Percentiles rank a stretch among this genome's conserved stretches.
These are phyloP conservation scores for Ramaria sp. DNA, from an alignment of 768 basidiomycete genomes.

Conservation along the genomic window DNA sequence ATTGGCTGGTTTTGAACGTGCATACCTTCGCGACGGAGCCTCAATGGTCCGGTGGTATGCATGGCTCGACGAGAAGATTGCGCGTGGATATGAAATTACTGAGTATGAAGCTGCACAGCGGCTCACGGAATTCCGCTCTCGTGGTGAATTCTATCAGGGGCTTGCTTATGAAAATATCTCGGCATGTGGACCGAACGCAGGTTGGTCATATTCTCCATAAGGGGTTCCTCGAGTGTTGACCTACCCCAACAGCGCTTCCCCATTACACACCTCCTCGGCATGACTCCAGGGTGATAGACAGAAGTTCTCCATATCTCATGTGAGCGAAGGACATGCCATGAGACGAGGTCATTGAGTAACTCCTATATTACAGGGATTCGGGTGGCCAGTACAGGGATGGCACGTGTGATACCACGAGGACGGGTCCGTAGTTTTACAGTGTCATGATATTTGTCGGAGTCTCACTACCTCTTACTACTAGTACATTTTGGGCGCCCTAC, in stretches of 20 bases:
- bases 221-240: not conserved
- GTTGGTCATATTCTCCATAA: slow-evolving; percentile 21
- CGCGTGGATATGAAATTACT: slow-evolving; percentile 69
- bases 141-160: slow-evolving; percentile 67
- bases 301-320: slow-evolving; percentile 82
- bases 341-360: not conserved
- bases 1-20: slow-evolving; percentile 68
- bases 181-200: slow-evolving; percentile 81
- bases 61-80: slow-evolving; percentile 78
- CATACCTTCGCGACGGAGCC: slow-evolving; percentile 85
- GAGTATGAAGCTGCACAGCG: slow-evolving; percentile 90
- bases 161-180: slow-evolving; percentile 86
- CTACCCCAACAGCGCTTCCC: slow-evolving; percentile 50
- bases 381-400: slow-evolving; percentile 87
- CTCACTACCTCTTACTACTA: slow-evolving; percentile 17
- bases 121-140: slow-evolving; percentile 63
- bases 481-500: slow-evolving; percentile 82
- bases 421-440: slow-evolving; percentile 9
- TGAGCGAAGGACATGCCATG: slow-evolving; percentile 24
- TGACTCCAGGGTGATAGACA: slow-evolving; percentile 62
- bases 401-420: slow-evolving; percentile 47
- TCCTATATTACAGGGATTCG: slow-evolving; percentile 53
- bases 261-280: slow-evolving; percentile 78
- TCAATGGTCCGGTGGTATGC: slow-evolving; percentile 82
- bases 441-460: not conserved